A percentile compares a stretch with the other conserved stretches of the same genome.
Conservation (phyloP, 2,329 filamentous ascomycete genomes). For the Stachybotrys chlorohalonatus region DNA sequence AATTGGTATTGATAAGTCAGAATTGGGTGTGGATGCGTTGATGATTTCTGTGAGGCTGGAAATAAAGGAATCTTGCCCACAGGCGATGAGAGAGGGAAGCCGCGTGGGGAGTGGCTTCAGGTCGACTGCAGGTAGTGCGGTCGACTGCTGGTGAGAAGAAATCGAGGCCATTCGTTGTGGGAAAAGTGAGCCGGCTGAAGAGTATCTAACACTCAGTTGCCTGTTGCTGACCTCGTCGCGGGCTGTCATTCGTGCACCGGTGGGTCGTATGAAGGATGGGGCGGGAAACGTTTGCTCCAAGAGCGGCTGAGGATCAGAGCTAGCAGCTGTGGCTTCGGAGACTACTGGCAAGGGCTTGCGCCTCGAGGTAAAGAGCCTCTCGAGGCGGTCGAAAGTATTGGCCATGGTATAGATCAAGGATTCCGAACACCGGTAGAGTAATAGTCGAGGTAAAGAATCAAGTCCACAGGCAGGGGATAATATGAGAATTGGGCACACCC, state of each 20-base stretch:
- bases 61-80: slow-evolving; percentile 10
- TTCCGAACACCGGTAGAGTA: no score
- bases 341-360: slow-evolving; percentile 20
- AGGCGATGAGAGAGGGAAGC: slow-evolving; percentile 1
- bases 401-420: slow-evolving; percentile 27
- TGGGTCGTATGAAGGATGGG: slow-evolving; percentile 48
- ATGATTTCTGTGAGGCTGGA: slow-evolving; percentile 11
- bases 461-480: no score
- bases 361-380: slow-evolving; percentile 42
- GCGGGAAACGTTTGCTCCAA: slow-evolving; percentile 34
- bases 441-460: no score
- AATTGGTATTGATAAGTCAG: neutral
- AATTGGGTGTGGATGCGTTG: neutral
- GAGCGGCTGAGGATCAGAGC: slow-evolving; percentile 9
- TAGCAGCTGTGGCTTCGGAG: slow-evolving; percentile 12
- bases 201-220: slow-evolving; percentile 17
- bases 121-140: neutral
- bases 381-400: slow-evolving; percentile 38
- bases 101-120: neutral
- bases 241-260: slow-evolving; percentile 45
- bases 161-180: slow-evolving; percentile 8
- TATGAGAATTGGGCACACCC: no score
- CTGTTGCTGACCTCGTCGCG: slow-evolving; percentile 35
- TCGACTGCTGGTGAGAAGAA: slow-evolving; percentile 4
- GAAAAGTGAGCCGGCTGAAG: slow-evolving; percentile 12